Evolutionary conservation across 2,329 filamentous ascomycete species (phyloP), one percentile per base, ranked within the genome.

Genomic region (Trichoderma lentiforme): DNA sequence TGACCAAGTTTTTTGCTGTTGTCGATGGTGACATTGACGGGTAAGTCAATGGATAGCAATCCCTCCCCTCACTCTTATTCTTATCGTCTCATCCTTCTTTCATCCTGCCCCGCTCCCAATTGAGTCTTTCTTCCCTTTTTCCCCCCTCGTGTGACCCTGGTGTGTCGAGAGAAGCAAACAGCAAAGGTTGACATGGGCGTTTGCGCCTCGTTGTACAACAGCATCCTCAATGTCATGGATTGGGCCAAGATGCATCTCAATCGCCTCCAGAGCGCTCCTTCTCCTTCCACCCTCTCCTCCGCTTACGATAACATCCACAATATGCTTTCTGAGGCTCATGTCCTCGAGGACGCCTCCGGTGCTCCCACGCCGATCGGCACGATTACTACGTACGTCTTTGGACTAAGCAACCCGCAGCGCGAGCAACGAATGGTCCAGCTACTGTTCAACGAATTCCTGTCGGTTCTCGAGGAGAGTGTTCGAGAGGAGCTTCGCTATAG

Each of bases 211-310:
- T 78, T 64, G 79, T 65, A 43, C 36, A 67, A 47, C 77, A 91
- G 92, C 73, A 97, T 98, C 75, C 87, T 98, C 43, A 92, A 96
- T 73, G 94, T 97, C 66, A 98, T 98, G 94, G 94, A 97, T 79
- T 98, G 95, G 95, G 93, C 94, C 15, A 92, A 92, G 78, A 90
- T 94, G 75, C 94, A 98, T 80, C 88, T 98, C 15, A 86, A 90
- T 73, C 90, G 90, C 60, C 84, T 96, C 71, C 88, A 90, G 73
- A 85, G 86, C 26, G 83, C 87, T 24, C 89, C 90, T 7, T 86
- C 88, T 1, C 87, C 90, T 39, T 82, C 80, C 6, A 79, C 79
- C 2, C 83, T 97, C 26, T 89, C 91, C 21, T 89, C 90, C 14
- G 88, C 92, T 57, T 94, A 94, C 79, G 92, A 94, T 81, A 97